Percentiles rank a stretch among this genome's conserved stretches.
phyloP scores from a whole-genome alignment of 768 basidiomycete genomes.

The Russula sp. region DNA sequence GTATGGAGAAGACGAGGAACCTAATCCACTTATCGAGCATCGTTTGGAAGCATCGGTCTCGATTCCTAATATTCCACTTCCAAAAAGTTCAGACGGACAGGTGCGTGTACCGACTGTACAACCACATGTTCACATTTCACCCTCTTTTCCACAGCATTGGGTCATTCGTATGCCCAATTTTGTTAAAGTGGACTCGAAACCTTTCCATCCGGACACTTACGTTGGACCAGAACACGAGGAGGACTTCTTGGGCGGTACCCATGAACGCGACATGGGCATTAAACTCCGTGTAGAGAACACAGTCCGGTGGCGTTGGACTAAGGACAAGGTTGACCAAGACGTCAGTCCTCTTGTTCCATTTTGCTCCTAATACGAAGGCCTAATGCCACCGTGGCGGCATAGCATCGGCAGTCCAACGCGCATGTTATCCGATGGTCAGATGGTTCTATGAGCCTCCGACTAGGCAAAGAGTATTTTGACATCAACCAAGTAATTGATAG shows the following conservation, averaged over 20 bases:
- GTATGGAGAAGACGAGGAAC: constrained; percentile 70
- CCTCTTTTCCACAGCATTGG: constrained; percentile 60
- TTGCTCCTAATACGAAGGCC: neutral
- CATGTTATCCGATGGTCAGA: constrained; percentile 95
- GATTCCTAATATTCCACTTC: constrained; percentile 83
- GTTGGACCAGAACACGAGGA: constrained; percentile 75
- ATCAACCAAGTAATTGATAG: constrained; percentile 73
- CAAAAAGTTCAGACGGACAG: constrained; percentile 71
- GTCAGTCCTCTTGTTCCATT: constrained; percentile 41
- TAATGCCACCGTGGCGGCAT: neutral
- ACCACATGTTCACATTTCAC: constrained; percentile 1
- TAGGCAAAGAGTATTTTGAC: constrained; percentile 94
- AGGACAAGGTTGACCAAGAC: constrained; percentile 64
- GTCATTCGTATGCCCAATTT: constrained; percentile 92
- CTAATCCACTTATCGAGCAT: constrained; percentile 47
- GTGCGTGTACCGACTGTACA: constrained; percentile 38
- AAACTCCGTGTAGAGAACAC: constrained; percentile 92
- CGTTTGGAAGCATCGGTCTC: constrained; percentile 61
- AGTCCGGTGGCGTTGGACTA: constrained; percentile 90
- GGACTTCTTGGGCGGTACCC: constrained; percentile 51
- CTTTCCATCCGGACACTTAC: constrained; percentile 85
- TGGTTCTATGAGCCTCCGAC: constrained; percentile 78
- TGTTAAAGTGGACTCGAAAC: constrained; percentile 80
- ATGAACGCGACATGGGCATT: constrained; percentile 68
- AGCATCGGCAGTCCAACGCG: constrained; percentile 85